Evolutionary conservation across 2,329 filamentous ascomycete species (phyloP).

Genomic region (Trichoderma asperellum): DNA sequence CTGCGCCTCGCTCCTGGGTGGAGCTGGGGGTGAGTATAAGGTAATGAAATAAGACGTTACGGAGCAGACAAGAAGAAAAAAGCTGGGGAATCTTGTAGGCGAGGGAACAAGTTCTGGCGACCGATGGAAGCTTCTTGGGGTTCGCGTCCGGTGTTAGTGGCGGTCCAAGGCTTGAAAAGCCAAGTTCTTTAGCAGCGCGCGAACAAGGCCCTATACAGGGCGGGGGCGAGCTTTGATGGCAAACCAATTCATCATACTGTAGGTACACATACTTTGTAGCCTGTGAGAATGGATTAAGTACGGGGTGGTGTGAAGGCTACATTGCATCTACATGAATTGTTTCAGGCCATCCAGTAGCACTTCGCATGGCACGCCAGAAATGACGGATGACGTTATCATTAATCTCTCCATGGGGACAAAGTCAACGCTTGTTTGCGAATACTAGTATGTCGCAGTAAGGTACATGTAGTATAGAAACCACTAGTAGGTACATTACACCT

Average conservation of each 20-base stretch:
- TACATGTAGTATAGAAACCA: no score
- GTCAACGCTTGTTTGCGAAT: neutral
- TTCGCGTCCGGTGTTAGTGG: slow-evolving; percentile 1
- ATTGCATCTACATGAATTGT: neutral
- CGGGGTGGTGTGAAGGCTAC: neutral
- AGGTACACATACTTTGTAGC: neutral
- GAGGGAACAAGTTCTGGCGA: slow-evolving; percentile 6
- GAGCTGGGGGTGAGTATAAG: slow-evolving; percentile 6
- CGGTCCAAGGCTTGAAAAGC: neutral
- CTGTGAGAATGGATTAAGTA: neutral
- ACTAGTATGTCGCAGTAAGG: neutral
- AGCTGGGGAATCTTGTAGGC: neutral
- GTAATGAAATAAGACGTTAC: neutral
- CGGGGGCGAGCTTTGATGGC: neutral
- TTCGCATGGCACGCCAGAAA: neutral
- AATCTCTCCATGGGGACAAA: neutral
- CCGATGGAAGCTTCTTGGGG: slow-evolving; percentile 1
- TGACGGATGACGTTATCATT: neutral
- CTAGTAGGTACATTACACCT: neutral
- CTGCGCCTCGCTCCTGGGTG: slow-evolving; percentile 27
- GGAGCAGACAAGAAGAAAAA: neutral
- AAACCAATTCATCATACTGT: neutral
- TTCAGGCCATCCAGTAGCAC: neutral
- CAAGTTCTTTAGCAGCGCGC: neutral
- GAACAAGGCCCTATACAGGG: neutral